phyloP scores from a whole-genome alignment of 179 eudicot genomes.

The Spergularia azorica region DNA sequence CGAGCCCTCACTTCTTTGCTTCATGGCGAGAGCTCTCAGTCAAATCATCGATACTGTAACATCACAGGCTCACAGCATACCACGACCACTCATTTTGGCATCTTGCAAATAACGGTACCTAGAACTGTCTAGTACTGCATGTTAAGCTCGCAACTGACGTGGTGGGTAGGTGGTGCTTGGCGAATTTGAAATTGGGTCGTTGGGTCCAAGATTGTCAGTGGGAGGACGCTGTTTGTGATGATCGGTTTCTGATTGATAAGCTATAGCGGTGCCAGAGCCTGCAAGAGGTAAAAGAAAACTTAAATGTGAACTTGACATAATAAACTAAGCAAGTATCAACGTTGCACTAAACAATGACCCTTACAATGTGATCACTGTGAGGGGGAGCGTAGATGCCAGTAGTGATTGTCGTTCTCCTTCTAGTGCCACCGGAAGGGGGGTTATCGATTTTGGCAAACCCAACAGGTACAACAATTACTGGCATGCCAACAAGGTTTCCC shows the following conservation, averaged over 20 bases:
- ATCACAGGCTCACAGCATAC: neutral
- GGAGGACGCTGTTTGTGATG: constrained; percentile 91
- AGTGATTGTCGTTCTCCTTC: constrained; percentile 61
- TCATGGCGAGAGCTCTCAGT: no score
- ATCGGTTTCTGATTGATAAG: constrained; percentile 70
- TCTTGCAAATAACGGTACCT: neutral
- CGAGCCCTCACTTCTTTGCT: no score
- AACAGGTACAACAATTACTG: constrained; percentile 71
- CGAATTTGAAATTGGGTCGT: constrained; percentile 43
- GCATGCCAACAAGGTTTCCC: constrained; percentile 96
- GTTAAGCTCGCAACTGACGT: constrained; percentile 39
- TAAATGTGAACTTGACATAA: neutral
- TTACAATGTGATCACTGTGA: constrained; percentile 81
- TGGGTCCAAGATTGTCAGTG: constrained; percentile 60
- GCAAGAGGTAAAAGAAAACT: neutral
- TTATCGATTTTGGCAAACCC: constrained; percentile 56
- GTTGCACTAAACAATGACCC: constrained; percentile 11
- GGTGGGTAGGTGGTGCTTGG: constrained; percentile 44
- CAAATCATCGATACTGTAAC: no score
- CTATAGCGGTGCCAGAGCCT: constrained; percentile 88
- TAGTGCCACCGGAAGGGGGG: constrained; percentile 50
- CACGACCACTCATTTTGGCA: neutral
- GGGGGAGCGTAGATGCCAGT: constrained; percentile 91
- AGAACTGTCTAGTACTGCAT: neutral
- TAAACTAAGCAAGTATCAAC: neutral